These are phyloP conservation scores for Coemansia umbellata DNA, from an alignment of 192 early-diverging fungal species.

Conservation along the genomic window DNA sequence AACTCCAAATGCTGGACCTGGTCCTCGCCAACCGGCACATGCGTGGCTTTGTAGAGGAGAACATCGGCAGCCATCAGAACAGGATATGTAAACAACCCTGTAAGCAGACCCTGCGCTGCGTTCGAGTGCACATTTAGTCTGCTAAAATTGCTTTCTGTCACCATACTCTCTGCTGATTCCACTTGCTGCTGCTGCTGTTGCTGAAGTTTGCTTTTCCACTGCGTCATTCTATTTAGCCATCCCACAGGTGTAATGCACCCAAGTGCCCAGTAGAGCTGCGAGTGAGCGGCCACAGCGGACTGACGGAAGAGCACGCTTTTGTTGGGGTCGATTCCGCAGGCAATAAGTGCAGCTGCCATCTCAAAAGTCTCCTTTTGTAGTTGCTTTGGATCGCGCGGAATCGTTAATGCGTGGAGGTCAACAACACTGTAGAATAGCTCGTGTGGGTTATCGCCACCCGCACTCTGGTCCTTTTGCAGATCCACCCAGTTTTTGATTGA, in stretches of 20 bases:
- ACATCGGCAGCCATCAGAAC: slow-evolving; percentile 91
- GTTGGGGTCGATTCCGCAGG: slow-evolving; percentile 78
- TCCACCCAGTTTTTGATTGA: slow-evolving; percentile 81
- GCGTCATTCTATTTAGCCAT: slow-evolving; percentile 92
- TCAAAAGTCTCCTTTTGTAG: slow-evolving; percentile 65
- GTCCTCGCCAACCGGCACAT: slow-evolving; percentile 92
- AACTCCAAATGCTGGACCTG: slow-evolving; percentile 90
- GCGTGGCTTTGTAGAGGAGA: slow-evolving; percentile 75
- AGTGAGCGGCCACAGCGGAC: slow-evolving; percentile 69
- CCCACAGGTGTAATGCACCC: slow-evolving; percentile 83
- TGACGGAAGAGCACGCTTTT: slow-evolving; percentile 79
- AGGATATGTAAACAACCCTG: slow-evolving; percentile 88
- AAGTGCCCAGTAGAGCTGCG: slow-evolving; percentile 83
- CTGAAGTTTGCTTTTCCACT: slow-evolving; percentile 76
- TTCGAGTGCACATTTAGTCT: slow-evolving; percentile 14
- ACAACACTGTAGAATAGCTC: slow-evolving; percentile 74
- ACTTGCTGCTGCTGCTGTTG: slow-evolving; percentile 7
- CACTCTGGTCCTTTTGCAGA: slow-evolving; percentile 55
- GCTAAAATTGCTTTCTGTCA: neutral
- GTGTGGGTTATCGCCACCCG: slow-evolving; percentile 13
- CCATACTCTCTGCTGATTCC: slow-evolving; percentile 6
- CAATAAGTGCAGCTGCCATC: slow-evolving; percentile 72
- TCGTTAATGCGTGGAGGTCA: slow-evolving; percentile 88
- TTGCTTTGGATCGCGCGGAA: slow-evolving; percentile 61
- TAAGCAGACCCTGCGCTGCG: slow-evolving; percentile 23